Evolutionary conservation across 495 filamentous ascomycete species (phyloP).

Genomic region (Halenospora varia): DNA sequence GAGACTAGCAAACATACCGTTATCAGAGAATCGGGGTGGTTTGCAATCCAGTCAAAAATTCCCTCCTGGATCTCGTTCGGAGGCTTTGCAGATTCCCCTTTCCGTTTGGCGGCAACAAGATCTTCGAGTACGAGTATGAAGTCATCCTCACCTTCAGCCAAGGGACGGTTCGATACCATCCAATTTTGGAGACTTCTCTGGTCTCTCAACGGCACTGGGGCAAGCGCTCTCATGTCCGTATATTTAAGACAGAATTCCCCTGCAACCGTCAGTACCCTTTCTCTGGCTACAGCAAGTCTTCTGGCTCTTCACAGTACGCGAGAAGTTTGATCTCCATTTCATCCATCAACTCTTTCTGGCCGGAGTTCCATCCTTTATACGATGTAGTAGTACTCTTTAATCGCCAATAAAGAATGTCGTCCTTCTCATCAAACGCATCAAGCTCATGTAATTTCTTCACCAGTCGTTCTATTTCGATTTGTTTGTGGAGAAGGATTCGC

Average conservation of each 20-base stretch:
- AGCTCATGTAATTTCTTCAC: slow-evolving; percentile 21
- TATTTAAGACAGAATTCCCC: background rate
- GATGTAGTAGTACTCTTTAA: background rate
- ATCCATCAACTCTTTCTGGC: slow-evolving; percentile 1
- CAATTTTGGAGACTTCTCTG: slow-evolving; percentile 6
- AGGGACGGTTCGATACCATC: background rate
- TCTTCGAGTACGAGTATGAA: slow-evolving; percentile 1
- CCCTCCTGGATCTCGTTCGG: background rate
- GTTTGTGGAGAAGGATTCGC: slow-evolving; percentile 31
- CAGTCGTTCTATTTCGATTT: slow-evolving; percentile 28
- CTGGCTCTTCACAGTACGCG: slow-evolving; percentile 2
- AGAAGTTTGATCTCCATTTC: slow-evolving; percentile 2
- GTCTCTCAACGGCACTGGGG: background rate
- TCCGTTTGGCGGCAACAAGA: background rate
- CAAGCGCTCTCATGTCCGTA: slow-evolving; percentile 1
- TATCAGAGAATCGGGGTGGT: background rate
- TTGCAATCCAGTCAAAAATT: background rate
- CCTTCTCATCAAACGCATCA: background rate
- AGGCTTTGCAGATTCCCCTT: background rate
- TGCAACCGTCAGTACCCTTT: background rate
- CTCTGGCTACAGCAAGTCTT: background rate
- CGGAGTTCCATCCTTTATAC: background rate
- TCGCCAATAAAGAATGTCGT: background rate
- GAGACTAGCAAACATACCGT: background rate
- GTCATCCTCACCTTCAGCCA: background rate